Conservation (phyloP, 1,139 yeast genomes). For the Saccharomyces hybrid region DNA sequence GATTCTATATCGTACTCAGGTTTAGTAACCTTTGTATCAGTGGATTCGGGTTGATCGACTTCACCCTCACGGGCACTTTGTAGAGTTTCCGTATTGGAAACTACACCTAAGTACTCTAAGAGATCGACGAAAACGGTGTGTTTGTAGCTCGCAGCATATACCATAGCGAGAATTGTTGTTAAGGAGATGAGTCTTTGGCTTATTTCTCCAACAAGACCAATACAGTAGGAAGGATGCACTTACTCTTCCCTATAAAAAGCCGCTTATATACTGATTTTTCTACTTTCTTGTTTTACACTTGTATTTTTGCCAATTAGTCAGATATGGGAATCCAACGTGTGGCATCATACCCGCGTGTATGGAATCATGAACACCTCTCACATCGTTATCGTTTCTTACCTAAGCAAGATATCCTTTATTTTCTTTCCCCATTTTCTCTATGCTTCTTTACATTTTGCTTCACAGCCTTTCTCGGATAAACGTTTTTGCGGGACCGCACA, state of each 20-base stretch:
- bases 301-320: not conserved
- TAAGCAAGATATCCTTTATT: not conserved
- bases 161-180: not conserved
- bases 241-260: not conserved
- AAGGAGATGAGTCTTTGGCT: not conserved
- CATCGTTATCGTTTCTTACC: not conserved
- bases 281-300: not conserved
- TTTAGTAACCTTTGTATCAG: not conserved
- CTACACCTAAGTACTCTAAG: conserved; percentile 1
- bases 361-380: not conserved
- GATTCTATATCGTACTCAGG: not conserved
- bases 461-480: not conserved
- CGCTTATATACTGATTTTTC: not conserved
- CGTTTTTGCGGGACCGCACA: too few species aligned
- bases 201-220: not conserved
- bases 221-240: not conserved
- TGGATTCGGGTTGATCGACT: not conserved
- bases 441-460: not conserved
- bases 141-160: not conserved
- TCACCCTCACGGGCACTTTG: not conserved
- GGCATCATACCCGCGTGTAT: not conserved
- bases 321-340: not conserved
- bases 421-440: not conserved
- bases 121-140: conserved; percentile 5
- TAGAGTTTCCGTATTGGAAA: not conserved